Conservation (phyloP, 345 rosid genomes). For the Syzygium oleosum region DNA sequence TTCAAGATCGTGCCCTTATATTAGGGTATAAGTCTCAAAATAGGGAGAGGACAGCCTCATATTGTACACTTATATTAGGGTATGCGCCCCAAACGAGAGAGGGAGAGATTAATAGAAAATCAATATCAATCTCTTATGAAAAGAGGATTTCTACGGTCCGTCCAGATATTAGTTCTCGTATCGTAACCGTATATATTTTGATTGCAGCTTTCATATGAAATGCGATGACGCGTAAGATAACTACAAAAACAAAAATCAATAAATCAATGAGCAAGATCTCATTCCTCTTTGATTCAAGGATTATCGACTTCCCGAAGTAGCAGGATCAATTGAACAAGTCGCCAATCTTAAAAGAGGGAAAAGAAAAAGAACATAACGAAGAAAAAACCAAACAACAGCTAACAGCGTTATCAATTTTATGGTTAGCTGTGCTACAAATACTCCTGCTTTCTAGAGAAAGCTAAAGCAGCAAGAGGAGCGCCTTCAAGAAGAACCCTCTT, state of each 20-base stretch:
- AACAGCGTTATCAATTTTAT: not conserved
- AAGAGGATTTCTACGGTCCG: fast-evolving
- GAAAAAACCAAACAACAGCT: not conserved
- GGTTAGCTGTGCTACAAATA: not conserved
- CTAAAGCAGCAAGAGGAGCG: not conserved
- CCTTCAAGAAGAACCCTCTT: not conserved
- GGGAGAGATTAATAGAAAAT: not conserved
- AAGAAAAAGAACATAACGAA: not conserved
- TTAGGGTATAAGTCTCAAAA: too few species aligned
- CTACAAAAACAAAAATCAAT: not conserved
- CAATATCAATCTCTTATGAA: not conserved
- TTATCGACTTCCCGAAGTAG: not conserved
- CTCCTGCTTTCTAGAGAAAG: not conserved
- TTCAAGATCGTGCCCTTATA: too few species aligned
- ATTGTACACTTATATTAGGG: too few species aligned
- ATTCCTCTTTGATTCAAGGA: not conserved
- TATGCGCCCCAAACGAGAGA: too few species aligned
- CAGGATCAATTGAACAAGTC: not conserved
- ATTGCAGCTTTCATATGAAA: not conserved
- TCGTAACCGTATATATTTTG: not conserved
- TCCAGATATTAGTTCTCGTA: fast-evolving
- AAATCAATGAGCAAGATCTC: not conserved
- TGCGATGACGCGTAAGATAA: not conserved
- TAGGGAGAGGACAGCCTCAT: too few species aligned
- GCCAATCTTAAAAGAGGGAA: not conserved